phyloP scores from a whole-genome alignment of 495 filamentous ascomycete genomes.

The Penicillium longicatenatum region DNA sequence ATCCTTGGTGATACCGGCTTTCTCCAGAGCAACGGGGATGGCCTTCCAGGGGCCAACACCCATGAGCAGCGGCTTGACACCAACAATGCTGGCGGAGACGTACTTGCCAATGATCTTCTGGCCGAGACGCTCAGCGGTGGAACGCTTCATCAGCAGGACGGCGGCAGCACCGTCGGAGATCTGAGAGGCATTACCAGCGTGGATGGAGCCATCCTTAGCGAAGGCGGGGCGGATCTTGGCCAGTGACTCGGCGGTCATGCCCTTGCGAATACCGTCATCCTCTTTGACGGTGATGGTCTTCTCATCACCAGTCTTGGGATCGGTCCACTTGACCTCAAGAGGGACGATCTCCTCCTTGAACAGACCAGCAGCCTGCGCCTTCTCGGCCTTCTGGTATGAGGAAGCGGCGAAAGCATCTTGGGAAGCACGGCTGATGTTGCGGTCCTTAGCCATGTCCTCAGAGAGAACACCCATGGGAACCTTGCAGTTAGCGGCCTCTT shows the following conservation, averaged over 20 bases:
- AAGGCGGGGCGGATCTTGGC: constrained; percentile 91
- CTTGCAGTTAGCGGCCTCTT: constrained; percentile 91
- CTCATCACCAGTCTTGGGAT: constrained; percentile 86
- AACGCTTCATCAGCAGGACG: constrained; percentile 93
- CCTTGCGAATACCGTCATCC: constrained; percentile 85
- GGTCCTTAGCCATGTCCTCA: constrained; percentile 91
- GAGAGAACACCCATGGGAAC: constrained; percentile 96
- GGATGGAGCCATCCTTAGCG: constrained; percentile 87
- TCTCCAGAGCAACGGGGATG: constrained; percentile 86
- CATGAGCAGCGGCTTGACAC: constrained; percentile 93
- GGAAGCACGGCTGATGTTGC: constrained; percentile 63
- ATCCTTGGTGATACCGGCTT: constrained; percentile 81
- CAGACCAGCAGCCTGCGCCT: constrained; percentile 82
- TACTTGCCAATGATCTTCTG: constrained; percentile 91
- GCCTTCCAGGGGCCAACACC: constrained; percentile 95
- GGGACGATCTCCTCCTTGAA: constrained; percentile 94
- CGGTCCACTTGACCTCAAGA: constrained; percentile 76
- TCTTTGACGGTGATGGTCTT: constrained; percentile 79
- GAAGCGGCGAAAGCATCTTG: constrained; percentile 90
- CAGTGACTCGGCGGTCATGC: constrained; percentile 84
- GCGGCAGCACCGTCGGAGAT: constrained; percentile 96
- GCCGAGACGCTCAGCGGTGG: constrained; percentile 82
- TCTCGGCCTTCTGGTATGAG: constrained; percentile 85
- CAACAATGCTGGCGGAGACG: constrained; percentile 79
- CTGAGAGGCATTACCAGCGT: constrained; percentile 94